Conservation (phyloP, 2,329 filamentous ascomycete species). For the Ophiostoma ulmi region DNA sequence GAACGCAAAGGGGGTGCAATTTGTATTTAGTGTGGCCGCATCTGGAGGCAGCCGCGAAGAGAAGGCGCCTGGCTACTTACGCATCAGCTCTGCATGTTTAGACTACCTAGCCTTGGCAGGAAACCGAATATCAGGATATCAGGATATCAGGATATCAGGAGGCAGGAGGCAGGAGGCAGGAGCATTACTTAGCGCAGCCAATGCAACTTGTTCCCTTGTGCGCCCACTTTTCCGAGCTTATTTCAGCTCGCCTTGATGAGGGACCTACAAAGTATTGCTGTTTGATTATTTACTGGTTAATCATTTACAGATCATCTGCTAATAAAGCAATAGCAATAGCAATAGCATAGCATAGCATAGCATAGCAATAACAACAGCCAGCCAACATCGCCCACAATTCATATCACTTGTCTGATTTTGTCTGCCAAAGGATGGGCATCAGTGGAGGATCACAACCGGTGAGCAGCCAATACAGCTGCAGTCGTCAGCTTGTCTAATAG, state of each 20-base stretch:
- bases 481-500: neutral
- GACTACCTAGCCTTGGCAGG: too few relatives aligned
- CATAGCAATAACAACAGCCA: too few relatives aligned
- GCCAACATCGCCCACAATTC: too few relatives aligned
- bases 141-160: too few relatives aligned
- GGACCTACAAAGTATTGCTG: neutral
- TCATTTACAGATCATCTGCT: too few relatives aligned
- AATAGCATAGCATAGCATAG: too few relatives aligned
- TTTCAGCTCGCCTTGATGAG: conserved; percentile 9
- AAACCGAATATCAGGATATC: too few relatives aligned
- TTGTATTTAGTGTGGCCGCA: neutral
- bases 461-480: neutral
- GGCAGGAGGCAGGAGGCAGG: too few relatives aligned
- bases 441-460: neutral
- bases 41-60: neutral
- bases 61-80: neutral
- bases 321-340: too few relatives aligned
- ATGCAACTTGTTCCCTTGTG: neutral
- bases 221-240: conserved; percentile 16
- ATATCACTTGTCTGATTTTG: too few relatives aligned
- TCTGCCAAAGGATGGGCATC: too few relatives aligned
- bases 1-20: too few relatives aligned
- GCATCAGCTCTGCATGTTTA: neutral
- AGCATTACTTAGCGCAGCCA: neutral
- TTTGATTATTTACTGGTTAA: neutral